Base-by-base conservation (phyloP, 139 green algal genomes). In the Closterium sp. region DNA sequence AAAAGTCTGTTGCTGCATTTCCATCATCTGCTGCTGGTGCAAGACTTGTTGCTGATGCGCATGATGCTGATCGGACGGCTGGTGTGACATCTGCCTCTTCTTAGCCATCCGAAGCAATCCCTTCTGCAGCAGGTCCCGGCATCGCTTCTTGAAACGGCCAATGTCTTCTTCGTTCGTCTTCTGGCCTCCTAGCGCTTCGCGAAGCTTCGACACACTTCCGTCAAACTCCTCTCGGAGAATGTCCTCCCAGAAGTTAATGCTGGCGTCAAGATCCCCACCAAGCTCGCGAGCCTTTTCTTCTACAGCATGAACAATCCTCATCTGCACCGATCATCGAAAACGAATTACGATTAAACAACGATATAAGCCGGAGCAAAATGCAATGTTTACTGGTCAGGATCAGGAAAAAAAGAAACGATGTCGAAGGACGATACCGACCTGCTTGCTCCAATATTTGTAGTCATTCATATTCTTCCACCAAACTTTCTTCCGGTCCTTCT, bases 371-470 rank as follows among this genome's bases (percentile, higher is more conserved):
- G n/a, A n/a, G n/a, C n/a, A n/a, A n/a, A n/a, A 28, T 28, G 55
- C 12, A 28, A 76, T 19, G 16, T 25, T 76, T 76, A 76, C 12
- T 28, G 0, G 12, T 76, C 16, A n/a, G n/a, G n/a, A n/a, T n/a
- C 55, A 76, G 55, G 55, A 28, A 7, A 16, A 28, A 76, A 76
- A 76, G 16, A 1, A 86, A 33, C 83, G 12, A 8, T n/a, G n/a
- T n/a, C 30, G 83, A 9, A 6, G 9, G 12, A 76, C 55, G 0
- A 19, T 76, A 55, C 34, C 25, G 31, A 88, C 85, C 85, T 88
- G 85, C 85, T 88, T 88, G 85, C 85, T 88, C 85, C 85, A 88
- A 30, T 88, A 88, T 55, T 88, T 88, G 85, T 88, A 88, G 85
- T 88, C 85, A 30, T 88, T 88, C 85, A 69, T 88, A 33, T 88